Evolutionary conservation across 805 yeast genomes (phyloP).

Genomic region (Hanseniaspora taiwanica): DNA sequence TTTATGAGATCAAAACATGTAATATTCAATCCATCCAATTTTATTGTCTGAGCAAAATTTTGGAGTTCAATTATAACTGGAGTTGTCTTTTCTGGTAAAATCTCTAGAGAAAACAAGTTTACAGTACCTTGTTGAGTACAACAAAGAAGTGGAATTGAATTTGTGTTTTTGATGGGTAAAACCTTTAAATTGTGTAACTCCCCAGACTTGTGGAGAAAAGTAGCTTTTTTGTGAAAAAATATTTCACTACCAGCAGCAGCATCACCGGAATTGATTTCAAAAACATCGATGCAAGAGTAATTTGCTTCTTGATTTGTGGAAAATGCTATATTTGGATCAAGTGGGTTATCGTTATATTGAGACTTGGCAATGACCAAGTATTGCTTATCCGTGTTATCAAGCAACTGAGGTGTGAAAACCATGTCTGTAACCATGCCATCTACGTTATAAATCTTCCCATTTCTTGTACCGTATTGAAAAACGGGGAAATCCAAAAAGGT

Average conservation of each 20-base stretch:
- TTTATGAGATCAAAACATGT: slow-evolving; percentile 37
- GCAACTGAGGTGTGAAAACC: slow-evolving; percentile 35
- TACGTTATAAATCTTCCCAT: slow-evolving; percentile 31
- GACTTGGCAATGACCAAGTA: slow-evolving; percentile 40
- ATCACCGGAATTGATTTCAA: slow-evolving; percentile 23
- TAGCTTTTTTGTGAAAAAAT: too few species aligned
- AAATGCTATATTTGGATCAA: slow-evolving; percentile 17
- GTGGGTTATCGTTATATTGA: slow-evolving; percentile 20
- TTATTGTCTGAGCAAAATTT: slow-evolving; percentile 13
- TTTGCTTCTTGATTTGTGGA: slow-evolving; percentile 16
- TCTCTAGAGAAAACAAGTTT: slow-evolving; percentile 8
- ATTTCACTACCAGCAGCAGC: too few species aligned
- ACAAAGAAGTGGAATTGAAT: slow-evolving; percentile 23
- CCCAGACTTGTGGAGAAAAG: slow-evolving; percentile 31
- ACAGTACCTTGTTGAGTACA: slow-evolving; percentile 44
- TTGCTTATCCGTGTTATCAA: slow-evolving; percentile 18
- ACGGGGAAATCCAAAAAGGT: slow-evolving; percentile 16
- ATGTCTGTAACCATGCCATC: slow-evolving; percentile 41
- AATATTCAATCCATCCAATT: slow-evolving; percentile 22
- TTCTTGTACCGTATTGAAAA: slow-evolving; percentile 18
- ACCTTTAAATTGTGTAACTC: slow-evolving; percentile 15
- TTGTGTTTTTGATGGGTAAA: not conserved
- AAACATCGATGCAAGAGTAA: slow-evolving; percentile 33
- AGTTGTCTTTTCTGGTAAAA: slow-evolving; percentile 10
- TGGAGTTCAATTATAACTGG: not conserved